phyloP scores from a whole-genome alignment of 78 protist species.

The Speleostelium caveatum region DNA sequence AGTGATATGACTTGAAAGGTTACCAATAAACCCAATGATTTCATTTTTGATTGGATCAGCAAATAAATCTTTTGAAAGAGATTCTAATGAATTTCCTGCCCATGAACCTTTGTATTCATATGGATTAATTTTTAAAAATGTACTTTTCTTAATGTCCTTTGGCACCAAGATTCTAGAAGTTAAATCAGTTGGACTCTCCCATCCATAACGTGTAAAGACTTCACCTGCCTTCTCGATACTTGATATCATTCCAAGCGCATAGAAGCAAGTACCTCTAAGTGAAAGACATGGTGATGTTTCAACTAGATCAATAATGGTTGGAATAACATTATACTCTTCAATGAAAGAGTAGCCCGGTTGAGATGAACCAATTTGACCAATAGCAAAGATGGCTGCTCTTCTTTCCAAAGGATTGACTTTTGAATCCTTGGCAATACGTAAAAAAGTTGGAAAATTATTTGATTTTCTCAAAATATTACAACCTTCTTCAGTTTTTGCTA shows the following conservation, averaged over 20 bases:
- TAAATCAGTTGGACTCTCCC: slow-evolving; percentile 66
- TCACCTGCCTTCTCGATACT: slow-evolving; percentile 48
- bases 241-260: slow-evolving; percentile 69
- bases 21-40: slow-evolving; percentile 39
- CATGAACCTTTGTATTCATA: slow-evolving; percentile 59
- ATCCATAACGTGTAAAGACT: slow-evolving; percentile 5
- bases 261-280: slow-evolving; percentile 57
- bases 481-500: slow-evolving; percentile 79
- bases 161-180: slow-evolving; percentile 49
- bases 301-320: slow-evolving; percentile 8
- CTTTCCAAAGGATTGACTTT: slow-evolving; percentile 24
- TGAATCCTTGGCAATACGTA: slow-evolving; percentile 11
- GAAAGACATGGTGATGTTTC: slow-evolving; percentile 66
- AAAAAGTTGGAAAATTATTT: background rate
- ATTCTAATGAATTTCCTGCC: slow-evolving; percentile 19
- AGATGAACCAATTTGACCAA: slow-evolving; percentile 70
- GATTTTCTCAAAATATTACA: slow-evolving; percentile 35
- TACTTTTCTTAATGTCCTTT: slow-evolving; percentile 42
- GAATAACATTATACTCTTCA: background rate
- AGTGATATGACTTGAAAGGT: slow-evolving; percentile 45
- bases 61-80: slow-evolving; percentile 6
- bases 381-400: slow-evolving; percentile 63
- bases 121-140: background rate
- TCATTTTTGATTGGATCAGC: slow-evolving; percentile 57
- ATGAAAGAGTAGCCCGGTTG: slow-evolving; percentile 3